Base-by-base conservation (phyloP, 83 land plant genomes). In the Picea engelmannii region DNA sequence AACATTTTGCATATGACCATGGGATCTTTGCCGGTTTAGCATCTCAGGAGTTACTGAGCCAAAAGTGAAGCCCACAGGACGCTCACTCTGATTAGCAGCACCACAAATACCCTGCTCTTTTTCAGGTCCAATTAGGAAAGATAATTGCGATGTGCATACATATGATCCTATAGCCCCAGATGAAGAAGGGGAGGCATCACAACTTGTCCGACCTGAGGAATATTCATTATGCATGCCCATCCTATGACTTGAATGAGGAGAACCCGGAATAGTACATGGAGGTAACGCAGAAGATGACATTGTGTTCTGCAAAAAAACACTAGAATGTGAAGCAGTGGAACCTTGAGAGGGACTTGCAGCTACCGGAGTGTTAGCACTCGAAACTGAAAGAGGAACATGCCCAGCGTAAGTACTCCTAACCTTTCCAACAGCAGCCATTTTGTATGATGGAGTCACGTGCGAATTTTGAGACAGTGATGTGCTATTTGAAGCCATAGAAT, bases 371-470 rank as follows among this genome's bases (percentile, higher is more conserved):
- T n/a, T n/a, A n/a, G n/a, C n/a, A n/a, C n/a, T n/a, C n/a, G n/a
- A n/a, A n/a, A n/a, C n/a, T n/a, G n/a, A n/a, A n/a, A n/a, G n/a
- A n/a, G n/a, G n/a, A n/a, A n/a, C n/a, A n/a, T n/a, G n/a, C n/a
- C n/a, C n/a, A n/a, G n/a, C n/a, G n/a, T n/a, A n/a, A n/a, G n/a
- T n/a, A n/a, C n/a, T n/a, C n/a, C n/a, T n/a, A n/a, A n/a, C n/a
- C n/a, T 73, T 82, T 58, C 96, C 94, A 68, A 90, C 87, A 27
- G 95, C 93, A 25, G 95, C 97, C 85, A 95, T 97, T 69, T 92
- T 87, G 83, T 95, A 97, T 20, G 99, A 95, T 67, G 87, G 95
- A 12, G 92, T 87, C 60, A 85, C 82, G 70, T 87, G 85, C 67
- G 89, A 84, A 40, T 80, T 86, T 17, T 52, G 84, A 2, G 71